Percentiles rank a stretch among this genome's conserved stretches.
These are phyloP conservation scores for Aspergillus viridinutans DNA, from an alignment of 2,329 filamentous ascomycete genomes.

Conservation along the genomic window DNA sequence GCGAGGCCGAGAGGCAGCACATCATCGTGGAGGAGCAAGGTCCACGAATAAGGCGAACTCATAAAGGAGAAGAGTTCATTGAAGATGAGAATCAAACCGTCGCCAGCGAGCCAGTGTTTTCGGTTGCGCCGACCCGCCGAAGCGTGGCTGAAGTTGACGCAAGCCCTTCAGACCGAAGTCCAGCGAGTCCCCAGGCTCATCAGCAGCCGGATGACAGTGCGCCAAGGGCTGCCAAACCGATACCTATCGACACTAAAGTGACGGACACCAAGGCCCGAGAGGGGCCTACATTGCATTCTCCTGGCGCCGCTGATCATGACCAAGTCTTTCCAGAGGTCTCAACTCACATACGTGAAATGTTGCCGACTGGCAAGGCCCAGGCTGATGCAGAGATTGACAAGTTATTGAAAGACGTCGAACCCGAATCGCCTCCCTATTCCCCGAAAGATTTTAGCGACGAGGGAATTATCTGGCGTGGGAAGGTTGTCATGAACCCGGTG, in stretches of 20 bases:
- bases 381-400: slow-evolving; percentile 88
- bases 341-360: slow-evolving; percentile 34
- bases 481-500: slow-evolving; percentile 69
- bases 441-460: slow-evolving; percentile 69
- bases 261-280: slow-evolving; percentile 61
- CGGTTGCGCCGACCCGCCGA: slow-evolving; percentile 43
- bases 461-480: slow-evolving; percentile 74
- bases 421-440: slow-evolving; percentile 77
- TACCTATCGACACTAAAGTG: slow-evolving; percentile 40
- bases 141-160: slow-evolving; percentile 32
- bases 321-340: slow-evolving; percentile 42
- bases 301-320: slow-evolving; percentile 47
- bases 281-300: slow-evolving; percentile 79
- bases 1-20: slow-evolving; percentile 59
- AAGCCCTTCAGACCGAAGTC: slow-evolving; percentile 24
- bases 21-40: slow-evolving; percentile 73
- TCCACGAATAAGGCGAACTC: slow-evolving; percentile 78
- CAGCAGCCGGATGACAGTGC: slow-evolving; percentile 17
- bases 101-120: slow-evolving; percentile 46
- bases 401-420: slow-evolving; percentile 75
- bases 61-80: slow-evolving; percentile 91
- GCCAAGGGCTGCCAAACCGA: slow-evolving; percentile 16
- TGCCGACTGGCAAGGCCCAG: slow-evolving; percentile 46
- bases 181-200: slow-evolving; percentile 23
- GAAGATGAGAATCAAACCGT: slow-evolving; percentile 62